Percentiles rank a stretch among this genome's conserved stretches.
Evolutionary conservation across 2,329 filamentous ascomycete species (phyloP).

Genomic region (Dryadomyces sulphureus): DNA sequence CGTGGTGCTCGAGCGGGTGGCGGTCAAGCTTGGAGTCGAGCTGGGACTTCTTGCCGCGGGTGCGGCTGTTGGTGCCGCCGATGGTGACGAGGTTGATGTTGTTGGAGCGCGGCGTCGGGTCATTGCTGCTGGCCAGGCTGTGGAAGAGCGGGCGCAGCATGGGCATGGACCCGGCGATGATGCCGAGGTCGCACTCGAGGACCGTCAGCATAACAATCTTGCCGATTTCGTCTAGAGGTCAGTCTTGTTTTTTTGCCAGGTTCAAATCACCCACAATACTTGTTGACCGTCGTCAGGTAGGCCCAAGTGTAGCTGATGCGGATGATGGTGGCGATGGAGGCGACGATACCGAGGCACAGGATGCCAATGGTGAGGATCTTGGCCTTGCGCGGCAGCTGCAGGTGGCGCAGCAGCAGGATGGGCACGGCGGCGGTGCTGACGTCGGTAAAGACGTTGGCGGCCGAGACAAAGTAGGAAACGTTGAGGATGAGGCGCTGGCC

Average conservation of each 20-base stretch:
- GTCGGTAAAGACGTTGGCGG: conserved; percentile 17
- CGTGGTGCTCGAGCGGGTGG: background rate
- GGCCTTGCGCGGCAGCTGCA: conserved; percentile 12
- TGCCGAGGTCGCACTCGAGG: conserved; percentile 21
- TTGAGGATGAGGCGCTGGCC: conserved; percentile 10
- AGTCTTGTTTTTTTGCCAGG: background rate
- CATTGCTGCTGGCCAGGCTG: background rate
- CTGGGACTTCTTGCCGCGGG: background rate
- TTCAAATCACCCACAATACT: background rate
- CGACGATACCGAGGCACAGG: background rate
- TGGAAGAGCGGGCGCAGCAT: conserved; percentile 3
- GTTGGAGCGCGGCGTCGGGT: background rate
- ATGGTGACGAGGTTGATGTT: background rate
- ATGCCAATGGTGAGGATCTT: background rate
- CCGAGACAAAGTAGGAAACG: conserved; percentile 16
- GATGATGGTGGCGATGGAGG: conserved; percentile 1
- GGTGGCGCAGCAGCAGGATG: conserved; percentile 14
- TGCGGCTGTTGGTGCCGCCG: background rate
- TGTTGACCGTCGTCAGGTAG: background rate
- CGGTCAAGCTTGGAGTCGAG: background rate
- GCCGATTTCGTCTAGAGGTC: conserved; percentile 11
- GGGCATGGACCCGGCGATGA: conserved; percentile 19
- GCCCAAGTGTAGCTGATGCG: conserved; percentile 2
- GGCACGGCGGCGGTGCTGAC: conserved; percentile 13
- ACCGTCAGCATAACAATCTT: conserved; percentile 33